Evolutionary conservation across 106 monocot genomes (phyloP), one percentile per base, ranked within the genome.

Genomic region (Apostasia shenzhenica): DNA sequence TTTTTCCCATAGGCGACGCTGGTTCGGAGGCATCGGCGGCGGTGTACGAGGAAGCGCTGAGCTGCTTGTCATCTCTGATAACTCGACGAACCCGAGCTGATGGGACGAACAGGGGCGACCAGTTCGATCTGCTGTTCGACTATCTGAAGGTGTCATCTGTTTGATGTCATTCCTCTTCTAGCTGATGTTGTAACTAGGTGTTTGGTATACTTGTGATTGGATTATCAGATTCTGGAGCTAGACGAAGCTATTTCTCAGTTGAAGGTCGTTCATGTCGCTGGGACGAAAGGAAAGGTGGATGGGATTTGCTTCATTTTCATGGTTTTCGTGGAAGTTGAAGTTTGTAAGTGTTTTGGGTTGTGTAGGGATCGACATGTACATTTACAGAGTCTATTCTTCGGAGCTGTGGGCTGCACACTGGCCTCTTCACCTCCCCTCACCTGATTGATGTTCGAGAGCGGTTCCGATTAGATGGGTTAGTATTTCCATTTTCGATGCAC

Each of bases 251-350:
- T 97, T 65, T 46, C 72, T 14, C 55, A 75, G 10, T 71, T 97
- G 67, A 92, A 87, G 67, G 89, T 97, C 3, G 85, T 97, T 61
- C 97, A 92, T 55, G 97, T 97, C 48, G 97, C 97, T 2, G 92
- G 97, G 3, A 97, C 97, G 1, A 97, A 97, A 66, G 92, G 89
- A 55, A 97, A 97, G 92, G 97, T 97, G 53, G 13, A 4, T 69
- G 8, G 2, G 3, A 55, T 45, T 67, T 55, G 48, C 6, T 13
- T 50, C 26, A 3, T 41, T 52, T 67, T 56, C 26, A n/a, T 6
- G 14, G 3, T 41, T 52, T 67, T 56, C 26, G 44, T 6, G 3
- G 37, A 71, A 62, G 11, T 43, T 62, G 1, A 8, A 45, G 62
- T 62, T 62, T 59, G 14, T 26, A 9, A 38, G 4, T 48, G 0